phyloP scores from a whole-genome alignment of 2,329 filamentous ascomycete species.

The Calonectria fujianensis region DNA sequence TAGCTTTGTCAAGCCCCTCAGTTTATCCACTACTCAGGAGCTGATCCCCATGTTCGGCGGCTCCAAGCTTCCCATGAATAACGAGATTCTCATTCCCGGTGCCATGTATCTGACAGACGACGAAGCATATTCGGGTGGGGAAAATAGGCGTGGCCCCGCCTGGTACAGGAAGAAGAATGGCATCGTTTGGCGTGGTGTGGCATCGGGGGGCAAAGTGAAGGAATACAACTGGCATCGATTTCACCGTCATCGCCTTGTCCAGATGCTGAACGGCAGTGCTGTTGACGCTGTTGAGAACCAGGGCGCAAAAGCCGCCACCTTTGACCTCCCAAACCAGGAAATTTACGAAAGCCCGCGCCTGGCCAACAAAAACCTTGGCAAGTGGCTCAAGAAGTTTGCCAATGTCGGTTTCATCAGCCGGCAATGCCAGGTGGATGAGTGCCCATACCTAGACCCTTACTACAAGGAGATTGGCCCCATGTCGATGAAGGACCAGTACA shows the following conservation, averaged over 20 bases:
- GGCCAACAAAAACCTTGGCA: slow-evolving; percentile 60
- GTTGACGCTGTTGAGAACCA: slow-evolving; percentile 68
- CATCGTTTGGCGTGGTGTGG: slow-evolving; percentile 79
- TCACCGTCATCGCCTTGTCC: slow-evolving; percentile 82
- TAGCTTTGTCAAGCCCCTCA: slow-evolving; percentile 73
- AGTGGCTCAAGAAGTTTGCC: slow-evolving; percentile 64
- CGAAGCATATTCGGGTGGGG: slow-evolving; percentile 74
- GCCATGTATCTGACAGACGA: slow-evolving; percentile 79
- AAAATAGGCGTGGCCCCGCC: slow-evolving; percentile 68
- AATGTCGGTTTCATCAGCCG: slow-evolving; percentile 67
- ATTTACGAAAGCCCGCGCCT: slow-evolving; percentile 65
- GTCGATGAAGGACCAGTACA: slow-evolving; percentile 69
- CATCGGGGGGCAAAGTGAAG: slow-evolving; percentile 74
- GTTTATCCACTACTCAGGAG: slow-evolving; percentile 70
- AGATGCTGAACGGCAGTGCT: slow-evolving; percentile 80
- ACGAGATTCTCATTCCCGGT: slow-evolving; percentile 78
- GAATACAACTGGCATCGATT: slow-evolving; percentile 79
- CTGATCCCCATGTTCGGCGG: slow-evolving; percentile 78
- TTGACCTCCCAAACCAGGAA: slow-evolving; percentile 66
- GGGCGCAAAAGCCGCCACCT: slow-evolving; percentile 65
- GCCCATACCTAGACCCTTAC: slow-evolving; percentile 63
- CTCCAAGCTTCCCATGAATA: slow-evolving; percentile 78
- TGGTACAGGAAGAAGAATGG: slow-evolving; percentile 75
- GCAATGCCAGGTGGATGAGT: slow-evolving; percentile 62
- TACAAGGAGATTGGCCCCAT: slow-evolving; percentile 58